Conservation (phyloP, 1,284 basidiomycete species). For the Sporisorium scitamineum region DNA sequence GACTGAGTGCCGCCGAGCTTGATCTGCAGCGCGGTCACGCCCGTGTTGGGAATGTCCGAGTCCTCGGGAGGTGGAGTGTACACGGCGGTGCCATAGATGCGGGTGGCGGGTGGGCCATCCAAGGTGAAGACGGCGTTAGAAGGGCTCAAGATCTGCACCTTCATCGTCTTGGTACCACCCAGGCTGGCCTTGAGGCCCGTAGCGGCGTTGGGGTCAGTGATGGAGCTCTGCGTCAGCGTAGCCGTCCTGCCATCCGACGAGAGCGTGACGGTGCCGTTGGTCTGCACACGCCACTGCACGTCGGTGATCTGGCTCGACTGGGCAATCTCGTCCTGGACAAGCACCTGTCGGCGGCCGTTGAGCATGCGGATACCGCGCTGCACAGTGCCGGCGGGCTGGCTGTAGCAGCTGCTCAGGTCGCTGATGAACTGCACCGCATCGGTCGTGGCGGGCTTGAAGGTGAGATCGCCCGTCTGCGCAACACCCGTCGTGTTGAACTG, state of each 20-base stretch:
- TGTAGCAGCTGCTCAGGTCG: conserved; percentile 85
- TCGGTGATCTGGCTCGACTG: conserved; percentile 44
- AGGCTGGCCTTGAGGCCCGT: conserved; percentile 69
- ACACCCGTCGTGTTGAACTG: conserved; percentile 76
- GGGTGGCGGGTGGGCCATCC: conserved; percentile 37
- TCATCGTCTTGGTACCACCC: conserved; percentile 69
- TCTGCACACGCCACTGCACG: conserved; percentile 94
- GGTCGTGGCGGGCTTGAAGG: conserved; percentile 73
- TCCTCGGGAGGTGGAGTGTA: conserved; percentile 73
- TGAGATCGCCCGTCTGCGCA: conserved; percentile 80
- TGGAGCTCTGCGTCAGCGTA: conserved; percentile 76
- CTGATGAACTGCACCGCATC: conserved; percentile 87
- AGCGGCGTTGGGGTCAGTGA: conserved; percentile 73
- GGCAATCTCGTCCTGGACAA: conserved; percentile 73
- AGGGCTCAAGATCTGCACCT: conserved; percentile 74
- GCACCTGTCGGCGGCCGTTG: conserved; percentile 89
- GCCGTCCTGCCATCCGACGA: conserved; percentile 72
- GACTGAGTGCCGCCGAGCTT: conserved; percentile 70
- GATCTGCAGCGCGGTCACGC: conserved; percentile 84
- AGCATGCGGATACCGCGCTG: conserved; percentile 88
- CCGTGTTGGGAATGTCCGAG: conserved; percentile 80
- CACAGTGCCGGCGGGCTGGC: conserved; percentile 74
- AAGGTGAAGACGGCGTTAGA: conserved; percentile 71
- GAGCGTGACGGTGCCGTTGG: conserved; percentile 77
- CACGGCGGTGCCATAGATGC: conserved; percentile 75